These are phyloP conservation scores for Mucor sp. DNA, from an alignment of 371 early-diverging fungal genomes.

Conservation along the genomic window DNA sequence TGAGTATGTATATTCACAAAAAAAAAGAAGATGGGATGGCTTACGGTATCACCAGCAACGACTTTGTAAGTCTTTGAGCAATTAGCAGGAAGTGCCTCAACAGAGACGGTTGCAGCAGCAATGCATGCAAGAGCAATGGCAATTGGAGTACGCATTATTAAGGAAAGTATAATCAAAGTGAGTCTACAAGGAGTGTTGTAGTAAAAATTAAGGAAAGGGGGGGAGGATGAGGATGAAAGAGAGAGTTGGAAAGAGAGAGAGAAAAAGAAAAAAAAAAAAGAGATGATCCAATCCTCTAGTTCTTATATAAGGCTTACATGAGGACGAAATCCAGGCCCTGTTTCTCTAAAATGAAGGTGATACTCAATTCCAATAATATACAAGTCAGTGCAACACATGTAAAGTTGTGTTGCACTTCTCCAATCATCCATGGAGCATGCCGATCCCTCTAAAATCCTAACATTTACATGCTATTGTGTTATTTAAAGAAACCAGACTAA, in stretches of 20 bases:
- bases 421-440: background rate
- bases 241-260: background rate
- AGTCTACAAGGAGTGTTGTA: background rate
- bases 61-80: conserved; percentile 22
- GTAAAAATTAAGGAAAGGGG: background rate
- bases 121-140: conserved; percentile 28
- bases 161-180: background rate
- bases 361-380: background rate
- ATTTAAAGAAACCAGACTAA: background rate
- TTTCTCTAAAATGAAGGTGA: background rate
- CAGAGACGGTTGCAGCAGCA: conserved; percentile 14
- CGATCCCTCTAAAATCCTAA: background rate
- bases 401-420: conserved; percentile 5
- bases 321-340: conserved; percentile 5
- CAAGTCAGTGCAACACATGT: conserved; percentile 9
- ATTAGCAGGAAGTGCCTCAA: conserved; percentile 22
- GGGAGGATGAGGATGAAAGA: background rate
- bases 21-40: background rate
- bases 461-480: background rate
- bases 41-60: conserved; percentile 25
- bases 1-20: background rate
- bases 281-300: too few species aligned
- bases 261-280: background rate
- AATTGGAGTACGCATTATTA: conserved; percentile 21
- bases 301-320: background rate